Conservation (phyloP, 176 grass and related monocot genomes). For the Musa itinerans region DNA sequence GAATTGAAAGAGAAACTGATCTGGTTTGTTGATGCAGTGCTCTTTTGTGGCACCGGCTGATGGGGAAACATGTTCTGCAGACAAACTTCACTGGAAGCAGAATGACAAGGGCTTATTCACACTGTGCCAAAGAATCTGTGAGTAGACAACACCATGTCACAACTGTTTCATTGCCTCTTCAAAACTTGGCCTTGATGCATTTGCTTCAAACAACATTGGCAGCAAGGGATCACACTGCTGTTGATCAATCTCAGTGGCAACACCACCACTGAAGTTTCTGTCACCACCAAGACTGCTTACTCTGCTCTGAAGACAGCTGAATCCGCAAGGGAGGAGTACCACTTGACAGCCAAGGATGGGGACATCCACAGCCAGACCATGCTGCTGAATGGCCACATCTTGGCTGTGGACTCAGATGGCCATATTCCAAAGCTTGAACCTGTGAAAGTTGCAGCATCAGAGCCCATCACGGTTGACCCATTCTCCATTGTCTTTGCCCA, state of each 20-base stretch:
- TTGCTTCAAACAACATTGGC: background rate
- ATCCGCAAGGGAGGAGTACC: constrained; percentile 66
- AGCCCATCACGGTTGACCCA: constrained; percentile 57
- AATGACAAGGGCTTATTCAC: constrained; percentile 32
- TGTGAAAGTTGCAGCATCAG: constrained; percentile 34
- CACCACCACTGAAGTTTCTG: constrained; percentile 29
- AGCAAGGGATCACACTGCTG: constrained; percentile 60
- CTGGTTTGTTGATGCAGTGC: constrained; percentile 32
- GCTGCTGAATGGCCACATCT: constrained; percentile 64
- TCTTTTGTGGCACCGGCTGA: constrained; percentile 66
- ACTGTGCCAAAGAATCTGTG: constrained; percentile 7
- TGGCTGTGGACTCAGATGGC: constrained; percentile 42
- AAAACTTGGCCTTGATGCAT: background rate
- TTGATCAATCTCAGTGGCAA: constrained; percentile 70
- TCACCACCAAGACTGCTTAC: constrained; percentile 11
- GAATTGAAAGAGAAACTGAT: background rate
- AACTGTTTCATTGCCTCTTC: background rate
- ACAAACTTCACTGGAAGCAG: constrained; percentile 45
- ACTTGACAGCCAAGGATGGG: constrained; percentile 62
- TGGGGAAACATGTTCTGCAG: constrained; percentile 53
- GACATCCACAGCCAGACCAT: constrained; percentile 80
- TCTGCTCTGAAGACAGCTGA: background rate
- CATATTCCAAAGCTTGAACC: constrained; percentile 63
- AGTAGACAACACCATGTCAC: background rate
- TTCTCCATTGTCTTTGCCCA: constrained; percentile 84